These are phyloP conservation scores for Saprolegnia diclina DNA, from an alignment of 352 stramenopile species.

Conservation along the genomic window DNA sequence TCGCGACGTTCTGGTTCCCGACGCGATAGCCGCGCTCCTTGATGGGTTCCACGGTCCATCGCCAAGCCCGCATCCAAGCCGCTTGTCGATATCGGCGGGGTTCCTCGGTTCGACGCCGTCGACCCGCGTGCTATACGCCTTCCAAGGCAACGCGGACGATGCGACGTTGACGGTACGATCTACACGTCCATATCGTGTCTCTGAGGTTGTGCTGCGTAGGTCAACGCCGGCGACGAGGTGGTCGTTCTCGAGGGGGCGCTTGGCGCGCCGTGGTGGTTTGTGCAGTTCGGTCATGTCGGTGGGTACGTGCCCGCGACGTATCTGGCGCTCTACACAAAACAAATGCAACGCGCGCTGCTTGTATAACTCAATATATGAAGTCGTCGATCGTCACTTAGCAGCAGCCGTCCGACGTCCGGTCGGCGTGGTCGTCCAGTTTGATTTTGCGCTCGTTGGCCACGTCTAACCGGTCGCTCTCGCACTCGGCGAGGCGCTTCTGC, in stretches of 20 bases:
- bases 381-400: conserved; percentile 31
- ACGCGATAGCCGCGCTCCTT: neutral
- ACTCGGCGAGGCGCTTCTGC: conserved; percentile 81
- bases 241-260: neutral
- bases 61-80: neutral
- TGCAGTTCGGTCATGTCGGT: neutral
- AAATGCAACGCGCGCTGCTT: neutral
- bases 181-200: neutral
- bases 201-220: neutral
- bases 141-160: neutral
- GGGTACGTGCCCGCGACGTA: conserved; percentile 5
- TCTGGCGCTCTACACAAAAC: neutral
- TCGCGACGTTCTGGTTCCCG: neutral
- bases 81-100: neutral
- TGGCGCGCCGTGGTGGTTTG: neutral
- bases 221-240: neutral
- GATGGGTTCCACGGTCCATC: neutral
- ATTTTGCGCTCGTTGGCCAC: conserved; percentile 74
- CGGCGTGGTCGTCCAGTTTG: conserved; percentile 73
- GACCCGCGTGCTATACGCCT: neutral
- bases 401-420: conserved; percentile 73
- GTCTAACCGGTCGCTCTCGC: conserved; percentile 85
- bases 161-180: neutral
- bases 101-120: neutral
- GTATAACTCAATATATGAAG: neutral